Conservation (phyloP, 495 filamentous ascomycete species). For the Lasiosphaeria miniovina region DNA sequence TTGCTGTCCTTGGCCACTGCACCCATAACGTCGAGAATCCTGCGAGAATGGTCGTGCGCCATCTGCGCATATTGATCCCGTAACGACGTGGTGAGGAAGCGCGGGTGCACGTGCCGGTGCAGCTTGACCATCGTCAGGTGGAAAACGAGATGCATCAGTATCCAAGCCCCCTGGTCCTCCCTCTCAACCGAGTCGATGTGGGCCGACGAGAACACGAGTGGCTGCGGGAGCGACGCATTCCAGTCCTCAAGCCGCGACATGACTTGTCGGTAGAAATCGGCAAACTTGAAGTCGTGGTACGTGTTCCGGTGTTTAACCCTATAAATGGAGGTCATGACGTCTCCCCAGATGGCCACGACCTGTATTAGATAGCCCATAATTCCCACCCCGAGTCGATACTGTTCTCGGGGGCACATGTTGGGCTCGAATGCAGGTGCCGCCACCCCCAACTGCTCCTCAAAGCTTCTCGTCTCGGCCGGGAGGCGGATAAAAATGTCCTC, state of each 20-base stretch:
- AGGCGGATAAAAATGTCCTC: constrained; percentile 62
- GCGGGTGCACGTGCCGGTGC: constrained; percentile 51
- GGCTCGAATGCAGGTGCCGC: constrained; percentile 57
- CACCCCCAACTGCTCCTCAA: constrained; percentile 53
- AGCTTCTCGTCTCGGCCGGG: constrained; percentile 55
- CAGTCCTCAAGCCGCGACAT: constrained; percentile 51
- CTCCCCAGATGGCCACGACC: constrained; percentile 61
- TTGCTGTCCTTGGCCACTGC: constrained; percentile 18
- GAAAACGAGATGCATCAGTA: constrained; percentile 61
- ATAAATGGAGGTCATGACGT: constrained; percentile 58
- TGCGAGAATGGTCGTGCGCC: constrained; percentile 21
- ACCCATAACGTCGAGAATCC: constrained; percentile 22
- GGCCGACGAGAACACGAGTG: constrained; percentile 41
- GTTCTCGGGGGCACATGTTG: constrained; percentile 28
- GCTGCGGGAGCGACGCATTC: constrained; percentile 45
- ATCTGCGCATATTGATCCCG: constrained; percentile 12
- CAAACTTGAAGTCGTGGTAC: constrained; percentile 35
- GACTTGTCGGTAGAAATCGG: constrained; percentile 50
- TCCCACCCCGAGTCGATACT: constrained; percentile 32
- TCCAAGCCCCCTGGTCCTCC: constrained; percentile 42
- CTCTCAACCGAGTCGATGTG: constrained; percentile 45
- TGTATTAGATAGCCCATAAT: constrained; percentile 60
- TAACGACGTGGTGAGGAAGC: constrained; percentile 9
- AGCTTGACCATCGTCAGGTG: constrained; percentile 59
- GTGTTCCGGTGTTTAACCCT: constrained; percentile 49